Conservation (phyloP, 768 basidiomycete species). For the Termitomyces sp. region DNA sequence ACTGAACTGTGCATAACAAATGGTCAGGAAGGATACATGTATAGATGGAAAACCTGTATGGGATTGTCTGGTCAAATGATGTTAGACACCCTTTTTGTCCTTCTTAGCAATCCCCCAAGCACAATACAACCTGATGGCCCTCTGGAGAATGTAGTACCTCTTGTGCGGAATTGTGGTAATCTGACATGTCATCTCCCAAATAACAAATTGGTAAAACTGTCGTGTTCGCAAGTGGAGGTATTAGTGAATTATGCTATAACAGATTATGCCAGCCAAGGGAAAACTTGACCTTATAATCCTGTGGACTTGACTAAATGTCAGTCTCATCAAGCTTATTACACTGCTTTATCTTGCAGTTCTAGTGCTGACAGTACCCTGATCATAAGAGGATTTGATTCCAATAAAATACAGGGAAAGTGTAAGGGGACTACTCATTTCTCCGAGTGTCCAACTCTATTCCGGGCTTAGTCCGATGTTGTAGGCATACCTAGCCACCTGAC, state of each 20-base stretch:
- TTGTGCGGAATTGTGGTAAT: background rate
- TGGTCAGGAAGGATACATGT: no score
- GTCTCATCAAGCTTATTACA: constrained; percentile 24
- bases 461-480: no score
- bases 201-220: background rate
- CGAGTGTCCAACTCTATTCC: no score
- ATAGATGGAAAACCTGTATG: no score
- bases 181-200: background rate
- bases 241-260: no score
- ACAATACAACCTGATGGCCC: no score
- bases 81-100: no score
- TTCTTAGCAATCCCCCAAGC: no score
- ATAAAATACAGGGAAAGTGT: constrained; percentile 23
- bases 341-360: constrained; percentile 23
- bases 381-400: constrained; percentile 21
- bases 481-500: no score
- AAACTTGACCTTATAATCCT: background rate
- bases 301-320: constrained; percentile 5
- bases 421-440: no score
- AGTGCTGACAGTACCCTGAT: constrained; percentile 27
- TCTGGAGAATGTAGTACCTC: background rate
- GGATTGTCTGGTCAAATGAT: no score
- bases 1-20: no score
- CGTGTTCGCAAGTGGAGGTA: background rate
- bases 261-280: background rate